Percentiles rank a stretch among this genome's conserved stretches.
Evolutionary conservation across 306 rosid species (phyloP).

Genomic region (Ochetophila trinervis): DNA sequence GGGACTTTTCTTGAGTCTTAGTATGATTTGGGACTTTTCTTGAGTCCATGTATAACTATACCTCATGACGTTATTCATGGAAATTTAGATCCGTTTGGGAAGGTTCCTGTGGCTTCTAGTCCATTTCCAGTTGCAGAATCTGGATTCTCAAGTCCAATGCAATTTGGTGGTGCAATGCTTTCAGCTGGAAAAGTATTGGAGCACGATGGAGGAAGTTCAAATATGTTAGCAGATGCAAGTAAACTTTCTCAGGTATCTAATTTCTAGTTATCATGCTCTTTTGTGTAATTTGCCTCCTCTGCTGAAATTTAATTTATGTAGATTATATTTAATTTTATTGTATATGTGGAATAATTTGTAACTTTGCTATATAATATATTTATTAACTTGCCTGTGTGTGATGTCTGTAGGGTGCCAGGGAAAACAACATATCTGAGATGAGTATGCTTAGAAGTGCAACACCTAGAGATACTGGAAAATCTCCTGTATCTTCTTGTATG

Average conservation of each 20-base stretch:
- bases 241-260: slow-evolving; percentile 55
- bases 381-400: slow-evolving; percentile 28
- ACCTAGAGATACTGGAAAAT: slow-evolving; percentile 81
- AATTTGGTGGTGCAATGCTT: slow-evolving; percentile 39
- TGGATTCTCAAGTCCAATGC: slow-evolving; percentile 50
- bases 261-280: neutral
- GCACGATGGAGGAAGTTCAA: slow-evolving; percentile 62
- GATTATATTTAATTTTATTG: neutral
- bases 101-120: slow-evolving; percentile 42
- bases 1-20: slow-evolving; percentile 1
- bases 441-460: slow-evolving; percentile 54
- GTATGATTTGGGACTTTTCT: neutral
- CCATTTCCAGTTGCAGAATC: slow-evolving; percentile 52
- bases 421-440: slow-evolving; percentile 57
- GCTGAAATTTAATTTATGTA: neutral
- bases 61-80: slow-evolving; percentile 5
- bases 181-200: slow-evolving; percentile 44
- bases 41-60: slow-evolving; percentile 17
- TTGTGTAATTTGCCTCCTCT: neutral
- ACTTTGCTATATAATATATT: slow-evolving; percentile 22
- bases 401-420: slow-evolving; percentile 63
- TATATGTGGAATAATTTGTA: neutral
- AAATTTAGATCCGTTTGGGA: slow-evolving; percentile 60
- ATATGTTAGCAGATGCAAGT: slow-evolving; percentile 48
- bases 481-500: slow-evolving; percentile 52